phyloP scores from a whole-genome alignment of 768 basidiomycete species.

The Postia placenta region DNA sequence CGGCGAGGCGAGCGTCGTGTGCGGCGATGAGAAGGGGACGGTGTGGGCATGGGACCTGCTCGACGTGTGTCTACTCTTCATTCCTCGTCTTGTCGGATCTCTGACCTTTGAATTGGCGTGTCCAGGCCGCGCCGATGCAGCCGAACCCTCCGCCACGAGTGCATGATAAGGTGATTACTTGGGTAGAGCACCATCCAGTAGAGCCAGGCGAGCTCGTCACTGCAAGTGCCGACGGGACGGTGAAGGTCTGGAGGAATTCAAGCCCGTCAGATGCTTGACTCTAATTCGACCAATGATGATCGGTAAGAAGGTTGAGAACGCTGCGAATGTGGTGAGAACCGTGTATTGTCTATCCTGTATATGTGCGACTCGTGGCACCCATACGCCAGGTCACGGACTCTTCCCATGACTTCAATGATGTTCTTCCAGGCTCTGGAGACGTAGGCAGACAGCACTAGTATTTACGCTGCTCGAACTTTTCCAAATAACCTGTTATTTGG shows the following conservation, averaged over 20 bases:
- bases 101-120: not conserved
- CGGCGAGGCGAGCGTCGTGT: conserved; percentile 74
- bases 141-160: conserved; percentile 72
- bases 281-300: no score
- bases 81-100: conserved; percentile 1
- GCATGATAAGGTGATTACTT: conserved; percentile 82
- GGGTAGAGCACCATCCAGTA: conserved; percentile 86
- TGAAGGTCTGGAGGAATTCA: conserved; percentile 67
- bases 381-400: no score
- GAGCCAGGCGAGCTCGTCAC: conserved; percentile 83
- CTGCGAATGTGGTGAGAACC: no score
- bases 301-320: no score
- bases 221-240: conserved; percentile 85
- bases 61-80: conserved; percentile 50
- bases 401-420: no score
- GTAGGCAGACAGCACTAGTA: no score
- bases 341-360: no score
- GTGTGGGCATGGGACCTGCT: conserved; percentile 94
- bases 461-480: no score
- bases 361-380: no score
- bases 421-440: no score
- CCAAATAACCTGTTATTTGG: no score
- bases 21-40: conserved; percentile 85
- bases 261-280: no score
- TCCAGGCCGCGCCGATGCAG: conserved; percentile 61